Evolutionary conservation across 2,329 filamentous ascomycete genomes (phyloP), one percentile per base, ranked within the genome.

Genomic region (Talaromyces sp.): DNA sequence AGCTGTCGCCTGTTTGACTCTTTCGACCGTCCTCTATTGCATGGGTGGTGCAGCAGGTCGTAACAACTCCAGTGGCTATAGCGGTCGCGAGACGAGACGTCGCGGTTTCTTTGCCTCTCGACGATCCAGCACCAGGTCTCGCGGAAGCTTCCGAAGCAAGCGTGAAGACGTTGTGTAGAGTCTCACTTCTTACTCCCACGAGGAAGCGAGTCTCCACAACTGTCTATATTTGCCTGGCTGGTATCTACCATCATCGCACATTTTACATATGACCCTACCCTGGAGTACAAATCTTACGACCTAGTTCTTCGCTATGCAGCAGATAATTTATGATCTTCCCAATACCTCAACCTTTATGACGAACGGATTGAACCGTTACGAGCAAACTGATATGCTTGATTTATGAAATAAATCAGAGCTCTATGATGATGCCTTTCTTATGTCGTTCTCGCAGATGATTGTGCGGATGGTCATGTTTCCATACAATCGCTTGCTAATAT

Each of bases 11-110:
- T 82, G 79, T 69, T 82, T 83, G 69, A 76, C 87, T 69, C 67
- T 88, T 58, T 79, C 84, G 1, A 83, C 81, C 23, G 63, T 87
- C 40, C 70, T 86, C 61, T 86, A 86, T 78, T 87, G 84, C 73
- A 69, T 83, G 23, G 78, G 76, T 21, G 79, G 79, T 44, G 68
- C 70, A 1, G 68, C 72, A n/a, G 70, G 71, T 35, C 63, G 68
- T 4, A 71, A 69, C 61, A 72, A 74, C 7, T 57, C 54, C 8
- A 42, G 55, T 31, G 75, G 75, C 31, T 77, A 77, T 64, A 76
- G 66, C 58, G 73, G 73, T 33, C 74, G 74, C 33, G 69, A 75
- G 62, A 67, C 74, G 55, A 70, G 75, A 57, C 73, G 74, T 28
- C 74, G 74, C 31, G 75, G 75, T 31, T 77, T 77, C 69, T 77